Conservation (phyloP, 106 monocot species). For the Posidonia australis region DNA sequence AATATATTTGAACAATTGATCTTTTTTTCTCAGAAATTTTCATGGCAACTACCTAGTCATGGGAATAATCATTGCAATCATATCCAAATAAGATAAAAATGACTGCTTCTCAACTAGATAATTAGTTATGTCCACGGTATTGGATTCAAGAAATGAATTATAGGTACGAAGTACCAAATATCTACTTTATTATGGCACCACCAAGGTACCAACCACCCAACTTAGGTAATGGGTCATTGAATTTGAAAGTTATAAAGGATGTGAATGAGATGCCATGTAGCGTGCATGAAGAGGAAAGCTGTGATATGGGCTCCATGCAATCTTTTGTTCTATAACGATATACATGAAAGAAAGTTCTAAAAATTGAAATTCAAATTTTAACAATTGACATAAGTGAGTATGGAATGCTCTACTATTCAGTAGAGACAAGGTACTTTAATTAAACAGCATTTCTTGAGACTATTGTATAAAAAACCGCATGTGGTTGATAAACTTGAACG, state of each 20-base stretch:
- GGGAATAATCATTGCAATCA: too few relatives aligned
- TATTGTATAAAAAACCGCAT: too few relatives aligned
- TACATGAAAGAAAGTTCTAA: not conserved
- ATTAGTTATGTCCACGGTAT: too few relatives aligned
- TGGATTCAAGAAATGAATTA: too few relatives aligned
- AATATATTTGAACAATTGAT: too few relatives aligned
- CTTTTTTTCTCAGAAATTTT: too few relatives aligned
- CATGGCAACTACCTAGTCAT: too few relatives aligned
- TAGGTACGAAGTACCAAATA: not conserved
- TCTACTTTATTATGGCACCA: not conserved
- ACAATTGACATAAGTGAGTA: not conserved
- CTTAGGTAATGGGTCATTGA: not conserved
- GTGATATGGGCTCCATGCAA: not conserved
- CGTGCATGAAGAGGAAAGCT: not conserved
- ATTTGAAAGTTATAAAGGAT: not conserved
- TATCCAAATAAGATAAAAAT: too few relatives aligned
- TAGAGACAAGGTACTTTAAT: too few relatives aligned
- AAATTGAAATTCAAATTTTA: not conserved
- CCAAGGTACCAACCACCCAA: not conserved
- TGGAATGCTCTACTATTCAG: not conserved
- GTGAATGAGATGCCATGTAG: slow-evolving; percentile 1
- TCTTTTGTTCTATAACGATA: not conserved
- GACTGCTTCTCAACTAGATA: too few relatives aligned
- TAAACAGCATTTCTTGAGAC: too few relatives aligned
- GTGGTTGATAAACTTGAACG: too few relatives aligned